phyloP scores from a whole-genome alignment of 176 grass and related monocot species.

The Bothriochloa decipiens region DNA sequence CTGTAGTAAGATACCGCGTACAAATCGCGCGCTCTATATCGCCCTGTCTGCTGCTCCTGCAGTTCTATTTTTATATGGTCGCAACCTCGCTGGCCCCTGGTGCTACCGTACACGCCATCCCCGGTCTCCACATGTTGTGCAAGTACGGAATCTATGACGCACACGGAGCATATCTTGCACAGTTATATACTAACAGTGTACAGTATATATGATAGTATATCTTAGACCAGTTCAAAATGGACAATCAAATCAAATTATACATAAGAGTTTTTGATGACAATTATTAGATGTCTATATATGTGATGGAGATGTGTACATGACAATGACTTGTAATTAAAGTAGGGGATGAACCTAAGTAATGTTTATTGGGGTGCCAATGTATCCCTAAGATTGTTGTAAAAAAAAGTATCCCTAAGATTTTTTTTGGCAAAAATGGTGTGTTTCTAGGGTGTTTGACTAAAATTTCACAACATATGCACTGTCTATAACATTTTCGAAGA shows the following conservation, averaged over 20 bases:
- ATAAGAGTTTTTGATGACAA: neutral
- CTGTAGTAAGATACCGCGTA: slow-evolving; percentile 13
- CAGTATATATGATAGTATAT: neutral
- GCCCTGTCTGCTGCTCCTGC: slow-evolving; percentile 11
- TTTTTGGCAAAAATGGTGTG: no score
- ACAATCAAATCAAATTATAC: neutral
- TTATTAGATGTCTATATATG: neutral
- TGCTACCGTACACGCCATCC: slow-evolving; percentile 23
- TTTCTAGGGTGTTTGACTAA: no score
- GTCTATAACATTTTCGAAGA: no score
- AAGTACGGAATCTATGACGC: slow-evolving; percentile 29
- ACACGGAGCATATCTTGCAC: neutral
- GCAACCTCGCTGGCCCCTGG: neutral
- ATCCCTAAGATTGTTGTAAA: no score
- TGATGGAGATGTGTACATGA: no score
- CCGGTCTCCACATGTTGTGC: slow-evolving; percentile 1
- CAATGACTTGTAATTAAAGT: no score
- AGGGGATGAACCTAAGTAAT: no score
- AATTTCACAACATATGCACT: no score
- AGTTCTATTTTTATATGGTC: neutral
- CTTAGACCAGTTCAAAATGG: slow-evolving; percentile 2
- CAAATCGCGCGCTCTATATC: slow-evolving; percentile 30
- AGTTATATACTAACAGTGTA: neutral
- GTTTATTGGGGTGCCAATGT: no score
- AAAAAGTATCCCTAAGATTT: no score